Conservation (phyloP, 352 stramenopile genomes). For the Globisporangium middletonii region DNA sequence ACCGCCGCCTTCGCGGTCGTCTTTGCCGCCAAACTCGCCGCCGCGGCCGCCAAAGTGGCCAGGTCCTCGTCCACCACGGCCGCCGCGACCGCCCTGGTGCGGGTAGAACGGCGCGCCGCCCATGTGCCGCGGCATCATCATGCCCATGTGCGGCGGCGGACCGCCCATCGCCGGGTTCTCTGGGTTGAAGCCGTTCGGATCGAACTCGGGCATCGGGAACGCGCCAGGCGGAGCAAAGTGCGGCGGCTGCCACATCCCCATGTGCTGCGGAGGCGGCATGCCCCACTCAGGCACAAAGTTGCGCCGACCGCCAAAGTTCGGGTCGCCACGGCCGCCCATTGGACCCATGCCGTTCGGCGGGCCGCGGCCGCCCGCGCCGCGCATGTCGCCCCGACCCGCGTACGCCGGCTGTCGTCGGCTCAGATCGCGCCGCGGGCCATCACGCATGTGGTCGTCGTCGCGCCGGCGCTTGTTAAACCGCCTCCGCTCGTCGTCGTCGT, state of each 20-base stretch:
- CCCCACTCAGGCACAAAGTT: conserved; percentile 66
- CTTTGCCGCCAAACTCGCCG: conserved; percentile 15
- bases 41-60: conserved; percentile 30
- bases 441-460: conserved; percentile 35
- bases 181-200: conserved; percentile 58
- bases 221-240: conserved; percentile 33
- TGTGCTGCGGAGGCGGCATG: conserved; percentile 48
- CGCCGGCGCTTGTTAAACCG: conserved; percentile 54
- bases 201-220: conserved; percentile 59
- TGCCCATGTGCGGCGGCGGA: conserved; percentile 35
- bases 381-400: conserved; percentile 20
- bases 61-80: conserved; percentile 22
- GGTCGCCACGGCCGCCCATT: conserved; percentile 18
- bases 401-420: conserved; percentile 18
- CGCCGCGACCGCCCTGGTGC: conserved; percentile 26
- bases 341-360: conserved; percentile 1
- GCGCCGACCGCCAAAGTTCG: conserved; percentile 30
- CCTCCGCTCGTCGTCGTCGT: conserved; percentile 53
- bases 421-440: conserved; percentile 18
- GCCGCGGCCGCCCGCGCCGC: conserved; percentile 13
- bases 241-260: conserved; percentile 60
- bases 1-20: conserved; percentile 13
- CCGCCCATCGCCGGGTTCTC: conserved; percentile 58
- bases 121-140: conserved; percentile 66
- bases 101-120: conserved; percentile 47